These are phyloP conservation scores for Candida wancherniae DNA, from an alignment of 805 yeast species.

Conservation along the genomic window DNA sequence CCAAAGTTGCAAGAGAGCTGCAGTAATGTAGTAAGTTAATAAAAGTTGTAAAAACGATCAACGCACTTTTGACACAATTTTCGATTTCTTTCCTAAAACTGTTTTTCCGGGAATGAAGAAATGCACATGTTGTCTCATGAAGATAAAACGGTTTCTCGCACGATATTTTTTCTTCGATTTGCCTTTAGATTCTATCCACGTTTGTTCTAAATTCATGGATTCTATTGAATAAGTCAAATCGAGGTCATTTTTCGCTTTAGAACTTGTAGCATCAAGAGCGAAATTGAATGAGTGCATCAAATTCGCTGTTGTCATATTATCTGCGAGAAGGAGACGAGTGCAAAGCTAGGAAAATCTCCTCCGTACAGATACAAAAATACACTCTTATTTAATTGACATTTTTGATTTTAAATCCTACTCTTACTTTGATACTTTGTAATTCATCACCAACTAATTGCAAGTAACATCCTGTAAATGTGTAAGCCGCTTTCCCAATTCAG, in stretches of 20 bases:
- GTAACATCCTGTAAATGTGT: constrained; percentile 1
- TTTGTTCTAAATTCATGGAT: constrained; percentile 2
- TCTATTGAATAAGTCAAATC: constrained; percentile 1
- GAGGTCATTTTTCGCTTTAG: background rate
- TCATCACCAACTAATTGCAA: background rate
- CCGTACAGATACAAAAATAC: background rate
- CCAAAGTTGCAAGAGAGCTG: too few relatives aligned
- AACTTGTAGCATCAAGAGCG: too few relatives aligned
- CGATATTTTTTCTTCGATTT: constrained; percentile 3
- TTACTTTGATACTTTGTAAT: background rate
- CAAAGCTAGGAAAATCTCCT: background rate
- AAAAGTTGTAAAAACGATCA: background rate
- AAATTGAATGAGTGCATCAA: too few relatives aligned
- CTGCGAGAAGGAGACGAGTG: too few relatives aligned
- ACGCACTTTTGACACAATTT: constrained; percentile 2
- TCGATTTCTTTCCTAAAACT: constrained; percentile 1
- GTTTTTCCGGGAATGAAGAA: background rate
- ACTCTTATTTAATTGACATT: background rate
- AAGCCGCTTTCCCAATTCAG: constrained; percentile 4
- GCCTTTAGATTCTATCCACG: constrained; percentile 1
- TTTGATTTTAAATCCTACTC: too few relatives aligned
- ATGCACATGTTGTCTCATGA: constrained; percentile 6
- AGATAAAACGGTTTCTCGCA: constrained; percentile 5
- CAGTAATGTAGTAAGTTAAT: background rate
- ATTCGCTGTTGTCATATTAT: too few relatives aligned